Evolutionary conservation across 768 basidiomycete species (phyloP), one percentile per base, ranked within the genome.

Genomic region (Ramaria rubella): DNA sequence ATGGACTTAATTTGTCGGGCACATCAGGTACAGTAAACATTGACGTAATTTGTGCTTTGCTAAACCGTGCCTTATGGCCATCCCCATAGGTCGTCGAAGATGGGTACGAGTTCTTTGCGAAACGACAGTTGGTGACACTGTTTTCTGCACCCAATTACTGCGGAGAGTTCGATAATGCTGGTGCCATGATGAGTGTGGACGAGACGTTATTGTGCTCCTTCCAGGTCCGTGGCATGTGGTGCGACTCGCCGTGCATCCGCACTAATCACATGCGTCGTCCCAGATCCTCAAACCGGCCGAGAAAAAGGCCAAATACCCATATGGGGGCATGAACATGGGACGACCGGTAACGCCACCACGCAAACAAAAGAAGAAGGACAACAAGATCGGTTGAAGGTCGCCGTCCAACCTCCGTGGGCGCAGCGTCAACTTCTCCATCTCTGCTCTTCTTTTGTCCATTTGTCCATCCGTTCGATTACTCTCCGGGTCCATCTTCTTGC

Each of bases 151-250:
- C 95, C 58, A 91, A 92, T 76, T 91, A 92, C 66, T 91, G 88
- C 64, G 89, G 92, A 61, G 90, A 98, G 75, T 99, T 99, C 66
- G 95, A 99, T 72, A 99, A 99, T 70, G 94, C 95, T 4, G 95
- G 95, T 34, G 95, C 95, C 31, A 99, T 99, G 95, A 99, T 98
- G 95, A 94, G 90, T 66, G 95, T 99, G 42, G 95, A 97, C 65
- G 95, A 97, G 73, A 96, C 95, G 8, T 71, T 98, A 62, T 71
- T 98, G 61, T 97, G 95, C 74, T 97, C 94, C 7, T 97, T 98
- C 91, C 95, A 97, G 75, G 93, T 94, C 61, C 58, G 78, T 62
- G 44, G 31, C n/a, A n/a, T n/a, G n/a, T n/a, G n/a, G n/a, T 19
- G 15, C 26, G 24, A 30, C 55, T 34, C 36, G 30, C 27, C 52